Evolutionary conservation across 306 rosid genomes (phyloP).

Genomic region (Inga leiocalycina): DNA sequence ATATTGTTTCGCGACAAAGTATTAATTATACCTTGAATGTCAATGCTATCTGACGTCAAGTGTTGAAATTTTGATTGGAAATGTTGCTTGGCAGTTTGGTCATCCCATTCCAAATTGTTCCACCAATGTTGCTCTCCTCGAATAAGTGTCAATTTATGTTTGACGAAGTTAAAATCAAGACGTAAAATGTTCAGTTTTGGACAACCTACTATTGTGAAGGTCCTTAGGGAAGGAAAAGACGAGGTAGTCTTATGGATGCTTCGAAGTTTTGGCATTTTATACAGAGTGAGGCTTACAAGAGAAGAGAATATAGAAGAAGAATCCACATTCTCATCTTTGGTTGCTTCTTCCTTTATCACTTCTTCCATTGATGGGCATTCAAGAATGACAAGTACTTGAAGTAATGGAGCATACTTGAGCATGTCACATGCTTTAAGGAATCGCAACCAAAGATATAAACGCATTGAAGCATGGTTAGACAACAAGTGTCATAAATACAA

Average conservation of each 20-base stretch:
- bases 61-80: neutral
- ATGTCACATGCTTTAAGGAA: neutral
- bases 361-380: neutral
- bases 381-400: neutral
- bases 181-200: neutral
- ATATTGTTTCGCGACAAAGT: too few relatives aligned
- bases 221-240: too few relatives aligned
- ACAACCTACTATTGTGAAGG: too few relatives aligned
- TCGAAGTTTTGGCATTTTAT: too few relatives aligned
- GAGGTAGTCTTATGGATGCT: too few relatives aligned
- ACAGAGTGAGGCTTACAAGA: too few relatives aligned
- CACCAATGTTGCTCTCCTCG: neutral
- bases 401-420: neutral
- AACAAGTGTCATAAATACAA: neutral
- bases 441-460: neutral
- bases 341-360: too few relatives aligned
- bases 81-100: neutral
- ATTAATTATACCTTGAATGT: too few relatives aligned
- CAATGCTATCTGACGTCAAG: too few relatives aligned
- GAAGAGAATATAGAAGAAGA: too few relatives aligned
- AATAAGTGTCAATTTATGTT: neutral
- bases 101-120: slow-evolving; percentile 2
- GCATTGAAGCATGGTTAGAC: neutral
- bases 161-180: neutral
- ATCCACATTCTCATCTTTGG: too few relatives aligned